Percentiles rank a stretch among this genome's conserved stretches.
phyloP scores from a whole-genome alignment of 2,329 filamentous ascomycete species.

The Dothistroma pini region DNA sequence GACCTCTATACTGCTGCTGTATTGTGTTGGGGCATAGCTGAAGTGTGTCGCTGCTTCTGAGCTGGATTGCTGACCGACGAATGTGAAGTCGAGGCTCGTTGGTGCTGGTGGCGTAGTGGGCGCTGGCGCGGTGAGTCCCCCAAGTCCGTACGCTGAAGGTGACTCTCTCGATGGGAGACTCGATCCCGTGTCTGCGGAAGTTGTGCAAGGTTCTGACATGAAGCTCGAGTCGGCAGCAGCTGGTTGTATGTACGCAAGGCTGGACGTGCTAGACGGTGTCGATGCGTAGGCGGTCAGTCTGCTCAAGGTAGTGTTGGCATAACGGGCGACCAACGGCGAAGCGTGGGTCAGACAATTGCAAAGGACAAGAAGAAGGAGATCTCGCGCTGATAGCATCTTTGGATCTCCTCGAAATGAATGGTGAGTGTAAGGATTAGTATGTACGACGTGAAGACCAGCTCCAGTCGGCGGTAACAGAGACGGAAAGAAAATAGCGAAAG shows the following conservation, averaged over 20 bases:
- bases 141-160: constrained; percentile 3
- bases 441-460: constrained; percentile 28
- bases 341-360: constrained; percentile 11
- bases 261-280: not conserved
- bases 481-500: constrained; percentile 13
- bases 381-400: constrained; percentile 12
- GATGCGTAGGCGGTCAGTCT: constrained; percentile 1
- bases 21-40: constrained; percentile 8
- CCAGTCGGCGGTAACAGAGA: constrained; percentile 23
- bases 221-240: not conserved
- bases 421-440: constrained; percentile 13
- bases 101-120: not conserved
- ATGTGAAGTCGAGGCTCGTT: not conserved
- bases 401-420: not conserved
- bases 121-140: not conserved
- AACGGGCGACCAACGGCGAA: constrained; percentile 15
- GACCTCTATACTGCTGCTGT: not conserved
- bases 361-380: constrained; percentile 15
- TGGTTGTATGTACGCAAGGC: not conserved
- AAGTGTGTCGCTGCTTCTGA: not conserved
- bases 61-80: not conserved
- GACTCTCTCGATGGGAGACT: not conserved
- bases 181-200: not conserved
- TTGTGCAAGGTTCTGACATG: constrained; percentile 4
- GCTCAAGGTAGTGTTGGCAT: constrained; percentile 17